Evolutionary conservation across 352 stramenopile species (phyloP).

Genomic region (Phytophthora foliorum): DNA sequence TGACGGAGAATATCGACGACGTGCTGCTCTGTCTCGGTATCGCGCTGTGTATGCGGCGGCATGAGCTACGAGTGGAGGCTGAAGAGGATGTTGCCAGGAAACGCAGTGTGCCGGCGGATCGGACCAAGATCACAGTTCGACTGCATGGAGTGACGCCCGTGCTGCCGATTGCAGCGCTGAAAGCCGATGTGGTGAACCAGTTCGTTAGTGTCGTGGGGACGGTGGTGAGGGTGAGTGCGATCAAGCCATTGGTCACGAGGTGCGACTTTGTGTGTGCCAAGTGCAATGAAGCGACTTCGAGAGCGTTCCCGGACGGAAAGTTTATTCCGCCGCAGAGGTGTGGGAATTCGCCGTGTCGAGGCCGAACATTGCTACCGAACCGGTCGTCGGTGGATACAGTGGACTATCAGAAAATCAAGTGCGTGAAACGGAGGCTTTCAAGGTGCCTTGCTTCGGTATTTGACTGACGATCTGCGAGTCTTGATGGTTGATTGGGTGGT

Average conservation of each 20-base stretch:
- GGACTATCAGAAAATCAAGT: constrained; percentile 93
- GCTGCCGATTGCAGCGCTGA: constrained; percentile 74
- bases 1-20: constrained; percentile 68
- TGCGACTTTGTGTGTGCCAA: constrained; percentile 91
- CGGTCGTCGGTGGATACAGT: constrained; percentile 89
- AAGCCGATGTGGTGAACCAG: constrained; percentile 79
- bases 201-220: constrained; percentile 82
- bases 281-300: constrained; percentile 77
- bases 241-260: constrained; percentile 86
- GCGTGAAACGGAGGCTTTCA: constrained; percentile 14
- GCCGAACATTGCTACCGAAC: constrained; percentile 79
- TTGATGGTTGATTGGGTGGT: constrained; percentile 42
- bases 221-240: constrained; percentile 85
- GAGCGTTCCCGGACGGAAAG: constrained; percentile 85
- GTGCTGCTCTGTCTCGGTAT: constrained; percentile 75
- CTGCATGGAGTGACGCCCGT: constrained; percentile 77
- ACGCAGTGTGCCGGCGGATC: constrained; percentile 51
- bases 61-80: constrained; percentile 63
- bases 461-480: constrained; percentile 40
- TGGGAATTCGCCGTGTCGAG: constrained; percentile 69
- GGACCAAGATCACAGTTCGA: constrained; percentile 66
- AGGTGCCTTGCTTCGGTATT: constrained; percentile 21
- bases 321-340: constrained; percentile 75
- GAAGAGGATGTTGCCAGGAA: constrained; percentile 58
- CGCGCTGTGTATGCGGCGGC: constrained; percentile 68